Conservation (phyloP, 345 rosid genomes). For the Erysimum cheiranthoides region DNA sequence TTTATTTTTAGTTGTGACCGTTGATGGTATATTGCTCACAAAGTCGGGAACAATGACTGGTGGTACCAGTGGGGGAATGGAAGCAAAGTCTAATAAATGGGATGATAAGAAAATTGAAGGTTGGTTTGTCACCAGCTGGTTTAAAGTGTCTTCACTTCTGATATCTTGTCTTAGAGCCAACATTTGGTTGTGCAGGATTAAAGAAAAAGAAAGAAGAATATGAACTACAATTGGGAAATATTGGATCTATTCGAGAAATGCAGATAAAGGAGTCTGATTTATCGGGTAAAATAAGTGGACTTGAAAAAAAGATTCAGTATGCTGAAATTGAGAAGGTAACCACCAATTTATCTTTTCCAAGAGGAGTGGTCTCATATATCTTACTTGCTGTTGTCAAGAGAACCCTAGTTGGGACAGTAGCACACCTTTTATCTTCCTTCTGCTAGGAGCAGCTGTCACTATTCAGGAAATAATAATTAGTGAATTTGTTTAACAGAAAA, state of each 20-base stretch:
- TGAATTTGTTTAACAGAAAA: slow-evolving; percentile 60
- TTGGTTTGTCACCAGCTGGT: slow-evolving; percentile 43
- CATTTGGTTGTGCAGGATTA: slow-evolving; percentile 56
- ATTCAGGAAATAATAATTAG: slow-evolving; percentile 18
- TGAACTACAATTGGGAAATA: slow-evolving; percentile 80
- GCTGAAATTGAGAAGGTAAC: slow-evolving; percentile 94
- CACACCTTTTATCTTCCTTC: slow-evolving; percentile 14
- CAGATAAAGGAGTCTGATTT: slow-evolving; percentile 89
- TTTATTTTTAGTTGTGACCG: slow-evolving; percentile 82
- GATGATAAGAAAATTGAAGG: slow-evolving; percentile 97
- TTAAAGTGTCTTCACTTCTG: slow-evolving; percentile 37
- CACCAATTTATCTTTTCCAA: slow-evolving; percentile 16
- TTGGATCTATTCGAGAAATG: slow-evolving; percentile 96
- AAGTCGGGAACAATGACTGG: slow-evolving; percentile 99
- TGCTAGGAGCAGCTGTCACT: slow-evolving; percentile 27
- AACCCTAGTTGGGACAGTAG: slow-evolving; percentile 1
- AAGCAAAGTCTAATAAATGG: slow-evolving; percentile 96
- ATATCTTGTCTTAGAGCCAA: slow-evolving; percentile 29
- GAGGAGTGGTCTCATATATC: slow-evolving; percentile 13
- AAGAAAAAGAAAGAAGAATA: slow-evolving; percentile 77
- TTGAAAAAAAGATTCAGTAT: slow-evolving; percentile 95
- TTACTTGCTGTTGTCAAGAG: slow-evolving; percentile 2
- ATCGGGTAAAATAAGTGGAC: slow-evolving; percentile 94
- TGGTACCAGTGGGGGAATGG: slow-evolving; percentile 99
- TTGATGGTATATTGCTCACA: slow-evolving; percentile 91